These are phyloP conservation scores for Wickerhamomyces subpelliculosus DNA, from an alignment of 805 yeast species.

Conservation along the genomic window DNA sequence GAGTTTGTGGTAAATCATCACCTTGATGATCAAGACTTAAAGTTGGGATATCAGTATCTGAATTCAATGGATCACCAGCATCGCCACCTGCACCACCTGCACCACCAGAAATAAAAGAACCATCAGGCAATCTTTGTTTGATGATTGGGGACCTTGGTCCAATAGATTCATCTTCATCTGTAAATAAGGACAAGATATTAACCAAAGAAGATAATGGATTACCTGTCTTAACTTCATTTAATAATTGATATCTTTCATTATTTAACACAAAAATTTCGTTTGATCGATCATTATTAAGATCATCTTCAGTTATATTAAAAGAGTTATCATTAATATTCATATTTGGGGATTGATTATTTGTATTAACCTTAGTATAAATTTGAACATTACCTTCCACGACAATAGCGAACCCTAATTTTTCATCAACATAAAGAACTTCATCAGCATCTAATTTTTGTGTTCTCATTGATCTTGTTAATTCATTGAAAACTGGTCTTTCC, in stretches of 20 bases:
- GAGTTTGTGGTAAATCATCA: conserved; percentile 3
- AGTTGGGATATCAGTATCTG: conserved; percentile 11
- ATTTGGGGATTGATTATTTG: conserved; percentile 2
- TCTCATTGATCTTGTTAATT: conserved; percentile 83
- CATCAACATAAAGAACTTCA: conserved; percentile 69
- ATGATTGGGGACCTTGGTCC: neutral
- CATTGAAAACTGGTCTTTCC: conserved; percentile 87
- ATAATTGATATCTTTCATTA: conserved; percentile 58
- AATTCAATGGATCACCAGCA: too few relatives aligned
- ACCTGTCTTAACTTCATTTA: conserved; percentile 78
- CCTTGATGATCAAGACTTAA: conserved; percentile 10
- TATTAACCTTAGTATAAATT: conserved; percentile 53
- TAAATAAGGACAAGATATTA: conserved; percentile 70
- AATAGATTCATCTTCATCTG: conserved; percentile 28
- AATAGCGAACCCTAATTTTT: conserved; percentile 77
- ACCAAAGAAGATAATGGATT: conserved; percentile 80
- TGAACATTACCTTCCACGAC: conserved; percentile 90
- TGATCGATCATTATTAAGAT: conserved; percentile 5
- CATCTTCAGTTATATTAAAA: neutral
- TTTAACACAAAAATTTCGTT: conserved; percentile 38
- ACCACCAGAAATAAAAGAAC: neutral
- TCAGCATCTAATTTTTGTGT: conserved; percentile 76
- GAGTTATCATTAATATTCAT: conserved; percentile 1
- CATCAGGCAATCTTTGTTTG: neutral
- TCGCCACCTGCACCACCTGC: too few relatives aligned